Evolutionary conservation across 495 filamentous ascomycete genomes (phyloP), one percentile per base, ranked within the genome.

Genomic region (Thermothielavioides terrestris): DNA sequence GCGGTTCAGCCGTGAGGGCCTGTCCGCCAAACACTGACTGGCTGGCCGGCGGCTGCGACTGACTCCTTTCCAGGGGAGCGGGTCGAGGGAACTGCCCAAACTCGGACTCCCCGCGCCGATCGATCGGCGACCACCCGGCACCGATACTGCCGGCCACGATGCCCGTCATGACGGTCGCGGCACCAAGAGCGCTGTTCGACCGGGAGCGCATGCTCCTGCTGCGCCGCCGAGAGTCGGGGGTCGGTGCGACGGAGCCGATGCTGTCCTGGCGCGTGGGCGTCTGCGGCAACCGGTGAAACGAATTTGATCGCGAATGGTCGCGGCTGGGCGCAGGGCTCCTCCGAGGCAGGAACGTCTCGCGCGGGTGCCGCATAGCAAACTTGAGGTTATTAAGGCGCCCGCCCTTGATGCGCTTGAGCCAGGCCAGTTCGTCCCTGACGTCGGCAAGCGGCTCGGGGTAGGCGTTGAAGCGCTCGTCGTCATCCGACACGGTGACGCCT

Each of bases 361-460:
- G 76, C 7, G 89, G 86, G 64, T 94, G 82, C 58, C 84, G 77
- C 36, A 95, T 76, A 54, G 83, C 86, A 66, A 94, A 94, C 58
- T 83, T 86, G 53, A 97, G 76, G 53, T 87, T 81, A 65, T 84
- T 89, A 40, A 98, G 68, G 49, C 92, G 88, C 25, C 94, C 94
- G 53, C 92, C 94, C 58, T 89, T 90, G 54, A 96, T 75, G 54
- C 77, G 87, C 73, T 89, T 95, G 62, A 98, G 76, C 72, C 94
- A 96, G 31, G 78, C 78, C 38, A 94, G 75, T 57, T 94, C 84
- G 56, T 90, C 84, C 23, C 81, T 72, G 50, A 94, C 85, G 34
- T 88, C 85, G 71, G 82, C 64, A 75, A 82, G 60, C 56, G 85
- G 69, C 75, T 86, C 68, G 73, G 80, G 75, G 81, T 72, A 94